Evolutionary conservation across 257 asterid genomes (phyloP).

Genomic region (Knoxia roxburghii): DNA sequence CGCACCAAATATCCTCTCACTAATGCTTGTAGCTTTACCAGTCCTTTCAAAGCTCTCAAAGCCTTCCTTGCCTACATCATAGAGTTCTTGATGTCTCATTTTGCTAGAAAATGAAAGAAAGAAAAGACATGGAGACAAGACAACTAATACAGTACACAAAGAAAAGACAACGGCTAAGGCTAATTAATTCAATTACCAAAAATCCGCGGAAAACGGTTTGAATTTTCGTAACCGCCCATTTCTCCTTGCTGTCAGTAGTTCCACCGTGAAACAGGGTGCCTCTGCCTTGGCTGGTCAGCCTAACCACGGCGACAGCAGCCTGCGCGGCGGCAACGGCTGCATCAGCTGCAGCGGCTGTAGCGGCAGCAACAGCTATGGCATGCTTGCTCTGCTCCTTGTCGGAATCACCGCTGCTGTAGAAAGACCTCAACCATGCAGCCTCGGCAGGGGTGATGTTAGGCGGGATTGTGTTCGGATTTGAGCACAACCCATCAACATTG

Average conservation of each 20-base stretch:
- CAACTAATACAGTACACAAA: background rate
- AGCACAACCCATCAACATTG: conserved; percentile 38
- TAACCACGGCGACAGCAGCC: conserved; percentile 75
- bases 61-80: conserved; percentile 75
- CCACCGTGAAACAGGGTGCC: conserved; percentile 27
- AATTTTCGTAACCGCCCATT: conserved; percentile 58
- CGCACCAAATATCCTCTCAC: conserved; percentile 77
- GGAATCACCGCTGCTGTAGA: conserved; percentile 26
- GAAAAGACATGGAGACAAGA: background rate
- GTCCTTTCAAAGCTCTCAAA: conserved; percentile 67
- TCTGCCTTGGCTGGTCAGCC: conserved; percentile 65
- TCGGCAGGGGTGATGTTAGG: conserved; percentile 76
- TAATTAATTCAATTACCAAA: conserved; percentile 36
- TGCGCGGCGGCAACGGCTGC: conserved; percentile 79
- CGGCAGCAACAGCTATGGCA: conserved; percentile 91
- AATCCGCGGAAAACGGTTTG: conserved; percentile 66
- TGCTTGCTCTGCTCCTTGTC: conserved; percentile 71
- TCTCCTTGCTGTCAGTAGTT: conserved; percentile 47
- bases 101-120: no score
- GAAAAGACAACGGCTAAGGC: background rate
- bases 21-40: conserved; percentile 74
- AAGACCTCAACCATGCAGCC: conserved; percentile 70
- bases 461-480: conserved; percentile 51
- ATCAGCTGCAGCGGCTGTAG: conserved; percentile 84
- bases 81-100: background rate